Base-by-base conservation (phyloP, 805 yeast genomes). In the Yamadazyma olivae region DNA sequence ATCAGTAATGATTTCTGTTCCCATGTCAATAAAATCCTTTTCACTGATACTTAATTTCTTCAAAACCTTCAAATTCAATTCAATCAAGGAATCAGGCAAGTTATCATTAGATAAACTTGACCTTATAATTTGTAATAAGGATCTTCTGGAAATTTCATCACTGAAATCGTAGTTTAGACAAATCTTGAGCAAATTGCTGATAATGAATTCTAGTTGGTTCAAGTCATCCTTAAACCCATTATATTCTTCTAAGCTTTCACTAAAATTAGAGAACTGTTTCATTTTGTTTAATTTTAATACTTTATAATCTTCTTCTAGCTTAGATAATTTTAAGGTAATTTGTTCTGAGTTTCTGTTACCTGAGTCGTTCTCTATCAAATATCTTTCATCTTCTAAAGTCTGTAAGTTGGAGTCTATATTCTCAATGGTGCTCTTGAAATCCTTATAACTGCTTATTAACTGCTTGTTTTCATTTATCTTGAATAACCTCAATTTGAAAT, bases 141-240 rank as follows among this genome's bases (percentile, higher is more conserved):
- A 78, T 55, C 95, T 74, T 52, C 96, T 75, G 15, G 97, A 96
- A 31, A 84, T 75, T 57, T 90, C 96, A 63, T 93, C 97, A 48
- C 88, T 82, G 51, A 78, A 88, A 56, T 93, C 98, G 52, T 83
- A 83, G 25, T 76, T 75, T 19, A 74, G 73, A 0, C 90, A 81
- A 18, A 87, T 74, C 7, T 65, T 57, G 25, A 91, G 54, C 15
- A 91, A 57, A 56, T 93, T 96, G 39, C 79, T 78, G 27, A 89
- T 71, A 31, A 89, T 76, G 52, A 80, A 89, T 44, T 84, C 90
- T 19, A 78, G 53, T 38, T 83, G 88, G 16, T 64, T 68, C 4
- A 74, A 63, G 36, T 80, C 79, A 3, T 64, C 67, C 1, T 65
- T 30, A 30, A 40, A 42, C 6, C 36, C 44, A 2, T 42, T 40